Evolutionary conservation across 345 rosid species (phyloP).

Genomic region (Populus tremula): DNA sequence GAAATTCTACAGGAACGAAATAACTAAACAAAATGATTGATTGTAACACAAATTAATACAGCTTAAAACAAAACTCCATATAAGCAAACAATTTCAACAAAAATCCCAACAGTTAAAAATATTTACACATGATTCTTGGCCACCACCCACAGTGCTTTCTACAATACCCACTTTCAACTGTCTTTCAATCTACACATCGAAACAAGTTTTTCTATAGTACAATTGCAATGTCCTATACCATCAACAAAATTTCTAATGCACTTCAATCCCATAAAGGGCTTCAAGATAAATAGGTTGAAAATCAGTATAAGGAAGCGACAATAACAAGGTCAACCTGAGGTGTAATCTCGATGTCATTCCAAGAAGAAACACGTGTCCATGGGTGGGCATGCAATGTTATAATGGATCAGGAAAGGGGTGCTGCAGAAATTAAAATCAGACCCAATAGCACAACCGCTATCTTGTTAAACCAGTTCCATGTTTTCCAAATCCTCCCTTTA

Average conservation of each 20-base stretch:
- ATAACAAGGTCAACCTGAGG: neutral
- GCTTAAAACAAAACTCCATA: neutral
- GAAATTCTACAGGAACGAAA: neutral
- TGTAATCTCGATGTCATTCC: neutral
- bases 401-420: neutral
- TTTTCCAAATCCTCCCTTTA: neutral
- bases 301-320: neutral
- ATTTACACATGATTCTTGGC: neutral
- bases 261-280: neutral
- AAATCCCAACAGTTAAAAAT: neutral
- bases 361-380: neutral
- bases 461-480: neutral
- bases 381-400: neutral
- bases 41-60: neutral
- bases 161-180: neutral
- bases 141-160: neutral
- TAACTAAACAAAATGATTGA: neutral
- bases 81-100: neutral
- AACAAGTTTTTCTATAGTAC: neutral
- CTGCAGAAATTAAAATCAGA: neutral
- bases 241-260: neutral
- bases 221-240: neutral
- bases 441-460: neutral
- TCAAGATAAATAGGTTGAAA: neutral
- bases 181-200: neutral